A percentile compares a stretch with the other conserved stretches of the same genome.
Evolutionary conservation across 176 grass and related monocot species (phyloP).

Genomic region (Lolium multiflorum): DNA sequence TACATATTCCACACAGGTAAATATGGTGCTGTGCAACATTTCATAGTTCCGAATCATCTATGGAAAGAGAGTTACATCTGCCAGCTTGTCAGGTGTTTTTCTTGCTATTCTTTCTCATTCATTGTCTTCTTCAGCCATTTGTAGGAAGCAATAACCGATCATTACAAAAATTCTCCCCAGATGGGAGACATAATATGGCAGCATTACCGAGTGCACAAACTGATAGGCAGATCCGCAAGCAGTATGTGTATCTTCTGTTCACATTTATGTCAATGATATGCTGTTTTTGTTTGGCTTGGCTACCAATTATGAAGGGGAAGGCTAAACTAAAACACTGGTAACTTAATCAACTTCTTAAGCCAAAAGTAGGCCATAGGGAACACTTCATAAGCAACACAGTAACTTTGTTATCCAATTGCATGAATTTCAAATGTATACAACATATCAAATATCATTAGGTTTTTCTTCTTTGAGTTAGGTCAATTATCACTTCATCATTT

Average conservation of each 20-base stretch:
- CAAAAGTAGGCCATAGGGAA: background rate
- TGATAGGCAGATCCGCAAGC: slow-evolving; percentile 48
- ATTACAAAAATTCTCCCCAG: slow-evolving; percentile 28
- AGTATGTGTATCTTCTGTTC: slow-evolving; percentile 53
- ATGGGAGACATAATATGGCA: slow-evolving; percentile 40
- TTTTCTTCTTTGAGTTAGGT: slow-evolving; percentile 18
- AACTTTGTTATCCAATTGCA: slow-evolving; percentile 16
- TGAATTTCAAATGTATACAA: slow-evolving; percentile 1
- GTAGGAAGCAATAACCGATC: slow-evolving; percentile 38
- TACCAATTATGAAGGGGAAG: slow-evolving; percentile 16
- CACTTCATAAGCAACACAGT: background rate
- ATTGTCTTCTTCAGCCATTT: slow-evolving; percentile 48
- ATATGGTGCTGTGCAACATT: slow-evolving; percentile 9
- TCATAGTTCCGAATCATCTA: slow-evolving; percentile 32
- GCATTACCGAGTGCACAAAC: slow-evolving; percentile 38
- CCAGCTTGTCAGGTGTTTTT: slow-evolving; percentile 24
- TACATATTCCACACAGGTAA: slow-evolving; percentile 72
- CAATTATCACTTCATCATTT: background rate
- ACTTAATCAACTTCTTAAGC: slow-evolving; percentile 34
- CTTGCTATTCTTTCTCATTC: slow-evolving; percentile 30
- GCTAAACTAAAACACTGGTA: slow-evolving; percentile 28
- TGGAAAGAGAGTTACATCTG: slow-evolving; percentile 8
- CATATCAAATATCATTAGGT: background rate
- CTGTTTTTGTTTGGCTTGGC: slow-evolving; percentile 24
- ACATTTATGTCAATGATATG: slow-evolving; percentile 33